Evolutionary conservation across 31 red algal genomes (phyloP).

Genomic region (Odonthalia washingtoniensis): DNA sequence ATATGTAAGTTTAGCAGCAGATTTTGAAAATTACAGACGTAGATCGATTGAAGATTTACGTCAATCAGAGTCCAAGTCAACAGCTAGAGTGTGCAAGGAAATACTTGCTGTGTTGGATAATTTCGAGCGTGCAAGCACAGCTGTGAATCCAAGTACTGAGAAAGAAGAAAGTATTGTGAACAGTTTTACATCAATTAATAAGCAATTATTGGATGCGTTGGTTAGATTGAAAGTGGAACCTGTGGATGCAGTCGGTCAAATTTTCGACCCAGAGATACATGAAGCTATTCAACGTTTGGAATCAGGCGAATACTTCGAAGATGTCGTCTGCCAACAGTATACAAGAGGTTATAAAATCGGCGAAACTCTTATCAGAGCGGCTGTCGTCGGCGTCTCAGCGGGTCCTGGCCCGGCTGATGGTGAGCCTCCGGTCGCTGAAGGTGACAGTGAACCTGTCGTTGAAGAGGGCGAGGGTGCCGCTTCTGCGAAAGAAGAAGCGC

Average conservation of each 20-base stretch:
- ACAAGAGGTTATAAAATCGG: conserved; percentile 87
- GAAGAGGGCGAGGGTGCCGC: conserved; percentile 26
- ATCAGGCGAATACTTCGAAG: conserved; percentile 75
- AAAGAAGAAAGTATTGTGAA: conserved; percentile 70
- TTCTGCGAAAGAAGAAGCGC: not conserved
- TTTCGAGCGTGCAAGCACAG: conserved; percentile 86
- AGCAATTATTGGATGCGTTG: conserved; percentile 81
- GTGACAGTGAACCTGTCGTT: not conserved
- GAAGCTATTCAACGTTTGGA: conserved; percentile 89
- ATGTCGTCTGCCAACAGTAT: conserved; percentile 77
- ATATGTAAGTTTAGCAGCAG: conserved; percentile 90
- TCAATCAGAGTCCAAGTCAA: conserved; percentile 58
- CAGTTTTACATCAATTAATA: conserved; percentile 81
- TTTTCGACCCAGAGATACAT: conserved; percentile 91
- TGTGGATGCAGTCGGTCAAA: conserved; percentile 78
- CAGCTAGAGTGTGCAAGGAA: conserved; percentile 81
- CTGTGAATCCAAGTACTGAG: conserved; percentile 71
- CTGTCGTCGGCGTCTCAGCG: conserved; percentile 78
- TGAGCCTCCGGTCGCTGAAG: not conserved
- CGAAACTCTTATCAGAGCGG: conserved; percentile 80
- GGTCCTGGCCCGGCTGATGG: conserved; percentile 72
- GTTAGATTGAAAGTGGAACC: conserved; percentile 86
- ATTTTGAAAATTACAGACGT: conserved; percentile 97
- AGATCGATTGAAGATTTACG: conserved; percentile 64
- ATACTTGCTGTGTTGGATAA: conserved; percentile 88